These are phyloP conservation scores for Exophiala alcalophila DNA, from an alignment of 2,329 filamentous ascomycete genomes.

Conservation along the genomic window DNA sequence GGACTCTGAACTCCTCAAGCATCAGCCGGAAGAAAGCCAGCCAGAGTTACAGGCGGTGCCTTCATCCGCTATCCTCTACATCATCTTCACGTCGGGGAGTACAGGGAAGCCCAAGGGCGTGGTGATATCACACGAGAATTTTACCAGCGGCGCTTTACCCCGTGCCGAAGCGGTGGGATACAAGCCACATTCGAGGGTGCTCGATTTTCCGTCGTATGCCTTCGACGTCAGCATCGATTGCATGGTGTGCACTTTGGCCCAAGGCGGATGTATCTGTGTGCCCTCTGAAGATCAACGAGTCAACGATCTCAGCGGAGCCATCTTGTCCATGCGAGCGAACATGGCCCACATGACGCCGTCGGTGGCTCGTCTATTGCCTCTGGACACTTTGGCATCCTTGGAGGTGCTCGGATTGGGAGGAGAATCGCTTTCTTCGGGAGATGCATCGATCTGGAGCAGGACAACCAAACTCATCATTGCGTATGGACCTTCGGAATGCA, in stretches of 20 bases:
- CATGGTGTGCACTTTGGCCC: slow-evolving; percentile 38
- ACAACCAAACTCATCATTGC: slow-evolving; percentile 46
- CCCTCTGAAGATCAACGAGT: slow-evolving; percentile 44
- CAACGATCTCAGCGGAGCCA: slow-evolving; percentile 49
- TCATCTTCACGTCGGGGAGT: slow-evolving; percentile 38
- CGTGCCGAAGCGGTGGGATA: slow-evolving; percentile 51
- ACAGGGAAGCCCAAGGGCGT: slow-evolving; percentile 35
- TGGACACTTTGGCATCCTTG: slow-evolving; percentile 44
- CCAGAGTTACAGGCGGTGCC: slow-evolving; percentile 31
- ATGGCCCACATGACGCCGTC: slow-evolving; percentile 59
- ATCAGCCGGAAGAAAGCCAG: slow-evolving; percentile 15
- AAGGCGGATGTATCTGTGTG: slow-evolving; percentile 49
- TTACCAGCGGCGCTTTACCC: slow-evolving; percentile 39
- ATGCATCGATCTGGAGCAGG: slow-evolving; percentile 30
- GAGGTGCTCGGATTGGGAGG: slow-evolving; percentile 39
- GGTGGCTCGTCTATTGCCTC: slow-evolving; percentile 51
- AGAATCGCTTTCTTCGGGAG: slow-evolving; percentile 29
- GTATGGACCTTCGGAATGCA: slow-evolving; percentile 45
- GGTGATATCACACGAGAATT: slow-evolving; percentile 36
- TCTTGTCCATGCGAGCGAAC: slow-evolving; percentile 52
- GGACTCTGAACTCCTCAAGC: slow-evolving; percentile 30
- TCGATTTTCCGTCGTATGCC: slow-evolving; percentile 46
- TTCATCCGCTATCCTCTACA: slow-evolving; percentile 36
- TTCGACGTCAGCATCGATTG: slow-evolving; percentile 48
- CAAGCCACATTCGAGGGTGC: slow-evolving; percentile 31